A percentile compares a stretch with the other conserved stretches of the same genome.
These are phyloP conservation scores for Candida glaebosa DNA, from an alignment of 805 yeast genomes.

Conservation along the genomic window DNA sequence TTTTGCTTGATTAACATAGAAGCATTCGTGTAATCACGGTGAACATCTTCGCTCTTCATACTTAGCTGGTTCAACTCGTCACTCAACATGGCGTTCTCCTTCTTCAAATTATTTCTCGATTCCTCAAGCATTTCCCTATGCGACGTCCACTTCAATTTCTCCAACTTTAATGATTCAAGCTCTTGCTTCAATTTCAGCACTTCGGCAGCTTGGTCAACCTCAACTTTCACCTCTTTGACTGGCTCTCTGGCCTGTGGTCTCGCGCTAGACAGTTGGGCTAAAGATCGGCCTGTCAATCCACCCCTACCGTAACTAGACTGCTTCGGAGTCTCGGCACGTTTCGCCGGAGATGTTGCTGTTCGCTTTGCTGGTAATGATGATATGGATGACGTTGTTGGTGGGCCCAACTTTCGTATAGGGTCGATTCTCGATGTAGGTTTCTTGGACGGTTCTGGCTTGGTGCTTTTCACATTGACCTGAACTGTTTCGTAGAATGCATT, in stretches of 20 bases:
- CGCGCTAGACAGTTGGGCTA: constrained; percentile 20
- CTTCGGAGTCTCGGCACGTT: constrained; percentile 33
- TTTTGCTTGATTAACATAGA: constrained; percentile 56
- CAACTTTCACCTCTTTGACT: constrained; percentile 7
- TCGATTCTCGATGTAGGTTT: constrained; percentile 12
- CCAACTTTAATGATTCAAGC: constrained; percentile 48
- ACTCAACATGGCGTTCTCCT: constrained; percentile 20
- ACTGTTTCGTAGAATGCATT: constrained; percentile 54
- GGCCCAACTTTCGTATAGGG: constrained; percentile 10
- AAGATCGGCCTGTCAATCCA: constrained; percentile 42
- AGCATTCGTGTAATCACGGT: constrained; percentile 50
- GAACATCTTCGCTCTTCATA: constrained; percentile 36
- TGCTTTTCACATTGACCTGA: constrained; percentile 40
- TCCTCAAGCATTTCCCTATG: constrained; percentile 23
- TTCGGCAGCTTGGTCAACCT: constrained; percentile 11
- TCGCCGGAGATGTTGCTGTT: constrained; percentile 68
- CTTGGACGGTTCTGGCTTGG: constrained; percentile 6
- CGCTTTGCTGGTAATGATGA: constrained; percentile 60
- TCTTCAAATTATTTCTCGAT: constrained; percentile 11
- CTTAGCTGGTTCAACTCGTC: constrained; percentile 23
- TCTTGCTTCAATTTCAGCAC: constrained; percentile 37
- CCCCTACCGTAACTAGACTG: constrained; percentile 32
- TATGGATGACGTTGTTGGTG: constrained; percentile 20
- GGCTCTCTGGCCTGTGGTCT: constrained; percentile 3
- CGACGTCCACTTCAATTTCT: constrained; percentile 45